Conservation (phyloP, 2,329 filamentous ascomycete species). For the Bipolaris gigantea region DNA sequence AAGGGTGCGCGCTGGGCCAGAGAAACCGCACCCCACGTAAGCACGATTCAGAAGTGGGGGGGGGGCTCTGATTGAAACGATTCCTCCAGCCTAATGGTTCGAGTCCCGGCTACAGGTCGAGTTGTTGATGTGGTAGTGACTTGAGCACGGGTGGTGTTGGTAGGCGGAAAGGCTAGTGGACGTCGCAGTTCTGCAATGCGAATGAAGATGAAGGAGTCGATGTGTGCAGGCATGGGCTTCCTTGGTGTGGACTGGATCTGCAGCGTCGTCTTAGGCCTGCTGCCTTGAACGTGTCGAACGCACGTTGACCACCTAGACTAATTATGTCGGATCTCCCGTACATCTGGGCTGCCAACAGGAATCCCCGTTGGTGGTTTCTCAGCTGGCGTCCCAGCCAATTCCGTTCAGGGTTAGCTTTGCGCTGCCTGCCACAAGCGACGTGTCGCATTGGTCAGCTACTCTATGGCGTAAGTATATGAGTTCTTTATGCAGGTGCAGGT, state of each 20-base stretch:
- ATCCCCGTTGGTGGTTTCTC: slow-evolving; percentile 3
- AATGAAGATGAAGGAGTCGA: not conserved
- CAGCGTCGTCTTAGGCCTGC: slow-evolving; percentile 24
- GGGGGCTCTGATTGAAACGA: not conserved
- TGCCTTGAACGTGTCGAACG: slow-evolving; percentile 23
- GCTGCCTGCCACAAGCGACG: not conserved
- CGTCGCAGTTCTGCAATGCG: slow-evolving; percentile 9
- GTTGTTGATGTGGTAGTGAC: slow-evolving; percentile 2
- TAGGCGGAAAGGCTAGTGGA: slow-evolving; percentile 8
- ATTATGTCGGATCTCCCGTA: slow-evolving; percentile 30
- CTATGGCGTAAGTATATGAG: not conserved
- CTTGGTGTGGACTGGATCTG: slow-evolving; percentile 15
- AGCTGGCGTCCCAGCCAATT: slow-evolving; percentile 12
- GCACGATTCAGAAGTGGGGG: slow-evolving; percentile 12
- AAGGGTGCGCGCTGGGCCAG: slow-evolving; percentile 8
- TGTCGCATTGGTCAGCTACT: not conserved
- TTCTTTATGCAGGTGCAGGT: slow-evolving; percentile 1
- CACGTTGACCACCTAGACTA: slow-evolving; percentile 28
- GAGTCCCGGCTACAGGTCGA: not conserved
- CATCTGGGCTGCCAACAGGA: slow-evolving; percentile 7
- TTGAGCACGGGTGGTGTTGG: not conserved
- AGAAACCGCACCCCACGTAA: slow-evolving; percentile 19
- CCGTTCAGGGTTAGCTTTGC: slow-evolving; percentile 14
- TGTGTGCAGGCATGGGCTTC: slow-evolving; percentile 9
- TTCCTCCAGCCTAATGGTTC: not conserved